Percentiles rank a stretch among this genome's conserved stretches.
phyloP scores from a whole-genome alignment of 2,329 filamentous ascomycete genomes.

The Alternaria alternata region DNA sequence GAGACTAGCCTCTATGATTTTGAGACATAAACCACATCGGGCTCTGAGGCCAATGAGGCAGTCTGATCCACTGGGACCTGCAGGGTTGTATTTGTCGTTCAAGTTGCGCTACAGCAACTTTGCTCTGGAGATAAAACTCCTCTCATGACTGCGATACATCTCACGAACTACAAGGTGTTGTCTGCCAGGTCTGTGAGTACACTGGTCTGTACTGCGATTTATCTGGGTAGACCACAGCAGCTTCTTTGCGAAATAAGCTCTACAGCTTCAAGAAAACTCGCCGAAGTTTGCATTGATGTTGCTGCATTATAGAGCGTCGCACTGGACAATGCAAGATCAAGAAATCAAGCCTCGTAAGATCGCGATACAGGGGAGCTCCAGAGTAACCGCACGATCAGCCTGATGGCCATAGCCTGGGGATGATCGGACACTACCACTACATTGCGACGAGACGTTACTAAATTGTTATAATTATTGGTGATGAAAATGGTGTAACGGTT shows the following conservation, averaged over 20 bases:
- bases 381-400: no score
- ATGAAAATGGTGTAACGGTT: background rate
- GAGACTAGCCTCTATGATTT: background rate
- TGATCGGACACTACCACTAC: no score
- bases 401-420: no score
- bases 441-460: no score
- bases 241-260: background rate
- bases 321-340: background rate
- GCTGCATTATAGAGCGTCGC: background rate
- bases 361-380: no score
- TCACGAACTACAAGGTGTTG: background rate
- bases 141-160: background rate
- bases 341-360: background rate
- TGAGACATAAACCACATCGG: background rate
- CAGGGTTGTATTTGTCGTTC: background rate
- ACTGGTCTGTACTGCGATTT: background rate
- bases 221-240: background rate
- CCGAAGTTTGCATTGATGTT: background rate
- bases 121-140: background rate
- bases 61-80: background rate
- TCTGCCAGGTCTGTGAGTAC: background rate
- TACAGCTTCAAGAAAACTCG: background rate
- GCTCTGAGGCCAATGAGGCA: rapidly evolving
- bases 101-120: background rate
- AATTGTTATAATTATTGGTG: background rate